Base-by-base conservation (phyloP, 768 basidiomycete genomes). In the Thelephora ganbajun region DNA sequence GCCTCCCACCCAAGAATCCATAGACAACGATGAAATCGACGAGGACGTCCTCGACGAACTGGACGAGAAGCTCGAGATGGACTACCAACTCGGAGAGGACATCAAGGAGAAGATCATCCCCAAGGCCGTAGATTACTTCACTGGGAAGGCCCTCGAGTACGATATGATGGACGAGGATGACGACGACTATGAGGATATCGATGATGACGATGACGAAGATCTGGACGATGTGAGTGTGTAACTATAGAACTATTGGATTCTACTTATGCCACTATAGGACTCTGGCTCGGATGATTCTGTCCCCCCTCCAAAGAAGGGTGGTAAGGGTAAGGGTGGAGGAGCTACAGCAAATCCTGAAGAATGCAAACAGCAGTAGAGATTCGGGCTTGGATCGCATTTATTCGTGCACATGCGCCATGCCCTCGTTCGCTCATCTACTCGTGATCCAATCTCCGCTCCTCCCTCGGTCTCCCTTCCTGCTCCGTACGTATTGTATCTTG, bases 1-100 rank as follows among this genome's bases (percentile, higher is more conserved):
- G 19, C 79, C 83, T 2, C 86, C 88, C 2, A 62, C 73, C 5
- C 78, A 83, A 11, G 79, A 82, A 41, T 73, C 68, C 36, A 63
- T 83, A 43, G 84, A 88, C 50, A 71, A 66, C 22, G 78, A 73
- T 20, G 88, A 91, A 2, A 68, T 86, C 16, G 87, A 87, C 0
- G 83, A 83, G 1, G 86, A 90, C 0, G 87, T 89, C 19, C 74
- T 94, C 0, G 87, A 89, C 45, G 92, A 91, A 52, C 72, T 96
- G 39, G 92, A 97, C 63, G 86, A 84, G 63, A 86, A 87, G 61
- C 75, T 99, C 45, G 94, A 97, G 71, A 71, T 91, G 51, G 94
- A 99, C 65, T 97, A 97, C 62, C 93, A 97, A 70, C 83, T 99
- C 56, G 93, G 94, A 39, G 94, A 97, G 70, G 93, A 98, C 67